These are phyloP conservation scores for Pisolithus albus DNA, from an alignment of 768 basidiomycete genomes.

Conservation along the genomic window DNA sequence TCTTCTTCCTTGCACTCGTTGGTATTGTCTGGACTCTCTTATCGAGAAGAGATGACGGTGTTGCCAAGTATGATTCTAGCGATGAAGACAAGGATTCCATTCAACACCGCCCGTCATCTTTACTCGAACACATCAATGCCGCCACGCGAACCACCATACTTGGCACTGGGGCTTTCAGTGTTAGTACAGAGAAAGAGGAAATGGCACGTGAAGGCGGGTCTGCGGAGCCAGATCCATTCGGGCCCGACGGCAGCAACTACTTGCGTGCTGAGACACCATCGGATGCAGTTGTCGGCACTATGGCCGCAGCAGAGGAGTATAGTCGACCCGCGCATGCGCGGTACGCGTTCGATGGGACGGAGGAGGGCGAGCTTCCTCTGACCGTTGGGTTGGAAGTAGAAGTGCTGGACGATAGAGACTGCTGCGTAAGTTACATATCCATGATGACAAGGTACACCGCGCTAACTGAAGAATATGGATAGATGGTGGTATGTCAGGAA, in stretches of 20 bases:
- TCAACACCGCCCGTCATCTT: conserved; percentile 76
- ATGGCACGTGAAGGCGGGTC: conserved; percentile 28
- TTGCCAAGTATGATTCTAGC: conserved; percentile 52
- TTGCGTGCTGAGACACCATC: conserved; percentile 76
- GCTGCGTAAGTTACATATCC: conserved; percentile 49
- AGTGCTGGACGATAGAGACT: conserved; percentile 74
- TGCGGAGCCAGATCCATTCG: conserved; percentile 49
- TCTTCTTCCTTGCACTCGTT: conserved; percentile 78
- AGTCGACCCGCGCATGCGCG: conserved; percentile 74
- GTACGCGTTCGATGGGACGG: conserved; percentile 74
- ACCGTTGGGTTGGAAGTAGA: conserved; percentile 65
- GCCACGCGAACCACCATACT: conserved; percentile 81
- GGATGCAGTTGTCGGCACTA: conserved; percentile 57
- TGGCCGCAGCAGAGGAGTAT: conserved; percentile 53
- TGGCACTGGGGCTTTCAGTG: conserved; percentile 40
- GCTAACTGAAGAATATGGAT: conserved; percentile 8
- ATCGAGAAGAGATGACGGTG: conserved; percentile 69
- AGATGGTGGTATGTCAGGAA: conserved; percentile 97
- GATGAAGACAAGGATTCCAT: conserved; percentile 74
- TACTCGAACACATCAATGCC: conserved; percentile 87
- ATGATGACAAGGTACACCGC: too few species aligned
- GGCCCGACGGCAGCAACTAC: conserved; percentile 71
- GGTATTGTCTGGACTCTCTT: conserved; percentile 89
- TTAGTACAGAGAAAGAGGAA: conserved; percentile 51
- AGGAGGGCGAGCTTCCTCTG: conserved; percentile 71